A percentile compares a stretch with the other conserved stretches of the same genome.
Conservation (phyloP, 208 protist species). For the Tritrichomonas musculus region DNA sequence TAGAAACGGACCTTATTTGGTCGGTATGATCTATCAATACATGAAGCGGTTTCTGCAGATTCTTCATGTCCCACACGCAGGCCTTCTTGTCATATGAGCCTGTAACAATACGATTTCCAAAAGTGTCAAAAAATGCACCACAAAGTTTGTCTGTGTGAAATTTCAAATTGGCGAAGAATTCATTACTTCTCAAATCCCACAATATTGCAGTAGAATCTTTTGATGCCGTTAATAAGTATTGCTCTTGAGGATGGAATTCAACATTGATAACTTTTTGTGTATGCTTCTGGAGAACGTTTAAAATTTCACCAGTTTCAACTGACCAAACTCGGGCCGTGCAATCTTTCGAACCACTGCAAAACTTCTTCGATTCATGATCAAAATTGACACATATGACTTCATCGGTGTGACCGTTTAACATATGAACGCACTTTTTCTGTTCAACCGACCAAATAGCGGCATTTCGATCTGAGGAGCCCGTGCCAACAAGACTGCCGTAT, state of each 20-base stretch:
- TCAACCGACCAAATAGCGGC: neutral
- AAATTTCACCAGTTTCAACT: neutral
- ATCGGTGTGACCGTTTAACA: neutral
- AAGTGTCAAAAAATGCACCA: constrained; percentile 64
- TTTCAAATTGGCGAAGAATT: constrained; percentile 71
- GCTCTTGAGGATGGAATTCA: constrained; percentile 65
- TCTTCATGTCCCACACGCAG: constrained; percentile 78
- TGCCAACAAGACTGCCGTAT: neutral
- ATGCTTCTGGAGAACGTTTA: constrained; percentile 71
- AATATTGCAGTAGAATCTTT: constrained; percentile 90
- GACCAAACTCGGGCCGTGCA: constrained; percentile 55
- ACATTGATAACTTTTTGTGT: constrained; percentile 79
- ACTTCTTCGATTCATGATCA: neutral
- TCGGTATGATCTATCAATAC: constrained; percentile 74
- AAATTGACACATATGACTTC: constrained; percentile 1
- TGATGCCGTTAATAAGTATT: constrained; percentile 72
- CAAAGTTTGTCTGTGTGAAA: constrained; percentile 84
- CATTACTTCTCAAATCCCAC: constrained; percentile 72
- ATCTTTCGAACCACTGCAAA: constrained; percentile 51
- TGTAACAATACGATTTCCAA: constrained; percentile 71
- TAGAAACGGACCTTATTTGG: constrained; percentile 75
- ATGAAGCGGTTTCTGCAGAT: constrained; percentile 67
- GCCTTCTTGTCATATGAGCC: constrained; percentile 81
- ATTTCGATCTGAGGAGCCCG: neutral
- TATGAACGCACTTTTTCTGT: neutral